Conservation (phyloP, 2,329 filamentous ascomycete species). For the Alternaria dauci region DNA sequence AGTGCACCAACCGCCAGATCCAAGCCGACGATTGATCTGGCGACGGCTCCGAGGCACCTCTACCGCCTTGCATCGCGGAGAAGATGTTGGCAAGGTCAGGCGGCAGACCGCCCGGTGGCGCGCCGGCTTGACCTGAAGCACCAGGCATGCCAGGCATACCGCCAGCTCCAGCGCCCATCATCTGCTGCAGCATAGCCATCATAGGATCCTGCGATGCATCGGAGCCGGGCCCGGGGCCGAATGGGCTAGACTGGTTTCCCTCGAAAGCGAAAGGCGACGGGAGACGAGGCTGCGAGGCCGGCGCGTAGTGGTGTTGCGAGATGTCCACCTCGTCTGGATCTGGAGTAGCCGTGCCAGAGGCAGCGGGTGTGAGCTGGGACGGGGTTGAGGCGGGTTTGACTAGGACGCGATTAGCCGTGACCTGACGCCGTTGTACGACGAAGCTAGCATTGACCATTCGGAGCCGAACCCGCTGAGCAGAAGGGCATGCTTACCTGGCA, state of each 20-base stretch:
- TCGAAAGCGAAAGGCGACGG: constrained; percentile 47
- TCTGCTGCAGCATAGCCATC: constrained; percentile 78
- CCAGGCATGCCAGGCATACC: constrained; percentile 47
- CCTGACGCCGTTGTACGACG: not conserved
- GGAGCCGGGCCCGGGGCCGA: constrained; percentile 30
- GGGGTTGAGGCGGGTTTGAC: constrained; percentile 35
- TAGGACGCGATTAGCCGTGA: constrained; percentile 34
- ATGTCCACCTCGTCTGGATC: constrained; percentile 81
- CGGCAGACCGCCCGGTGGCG: constrained; percentile 45
- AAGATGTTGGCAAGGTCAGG: constrained; percentile 56
- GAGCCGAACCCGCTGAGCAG: not conserved
- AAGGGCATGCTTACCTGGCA: constrained; percentile 41
- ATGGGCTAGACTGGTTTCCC: constrained; percentile 26
- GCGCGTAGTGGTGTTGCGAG: constrained; percentile 74
- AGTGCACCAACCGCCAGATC: constrained; percentile 78
- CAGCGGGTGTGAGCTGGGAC: constrained; percentile 24
- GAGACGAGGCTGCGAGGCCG: constrained; percentile 56
- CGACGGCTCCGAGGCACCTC: constrained; percentile 46
- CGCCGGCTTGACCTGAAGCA: constrained; percentile 32
- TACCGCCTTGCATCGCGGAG: constrained; percentile 56
- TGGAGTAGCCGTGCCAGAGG: constrained; percentile 47
- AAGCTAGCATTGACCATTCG: constrained; percentile 11
- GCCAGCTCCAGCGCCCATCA: constrained; percentile 63
- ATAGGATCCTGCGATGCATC: constrained; percentile 67
- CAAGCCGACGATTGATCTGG: constrained; percentile 57